Evolutionary conservation across 2,329 filamentous ascomycete species (phyloP).

Genomic region (Tolypocladium cylindrosporum): DNA sequence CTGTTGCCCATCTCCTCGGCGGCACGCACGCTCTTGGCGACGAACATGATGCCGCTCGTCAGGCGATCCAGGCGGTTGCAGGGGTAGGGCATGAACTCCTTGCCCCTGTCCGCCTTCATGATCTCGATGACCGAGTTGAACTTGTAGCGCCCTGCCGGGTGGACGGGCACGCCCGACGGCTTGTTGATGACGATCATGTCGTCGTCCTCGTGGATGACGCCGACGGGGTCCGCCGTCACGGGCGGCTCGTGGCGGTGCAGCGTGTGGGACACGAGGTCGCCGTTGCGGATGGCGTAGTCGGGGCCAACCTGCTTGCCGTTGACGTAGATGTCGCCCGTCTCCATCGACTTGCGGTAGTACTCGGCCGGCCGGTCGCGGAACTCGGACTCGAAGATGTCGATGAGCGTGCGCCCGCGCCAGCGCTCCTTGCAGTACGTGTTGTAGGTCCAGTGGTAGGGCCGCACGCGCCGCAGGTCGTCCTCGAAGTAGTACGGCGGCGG

Average conservation of each 20-base stretch:
- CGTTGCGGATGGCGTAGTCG: constrained; percentile 70
- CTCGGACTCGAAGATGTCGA: constrained; percentile 85
- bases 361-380: constrained; percentile 79
- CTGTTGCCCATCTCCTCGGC: constrained; percentile 69
- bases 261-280: constrained; percentile 85
- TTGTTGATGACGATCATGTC: constrained; percentile 96
- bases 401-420: constrained; percentile 72
- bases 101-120: constrained; percentile 64
- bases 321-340: constrained; percentile 66
- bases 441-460: constrained; percentile 87
- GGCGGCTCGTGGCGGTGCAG: constrained; percentile 94
- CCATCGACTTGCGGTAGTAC: constrained; percentile 83
- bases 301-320: constrained; percentile 64
- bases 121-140: constrained; percentile 94
- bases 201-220: constrained; percentile 81
- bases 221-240: constrained; percentile 70
- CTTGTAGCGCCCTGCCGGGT: constrained; percentile 90
- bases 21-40: constrained; percentile 74
- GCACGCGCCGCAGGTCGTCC: constrained; percentile 70
- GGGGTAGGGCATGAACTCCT: constrained; percentile 48
- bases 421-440: constrained; percentile 91
- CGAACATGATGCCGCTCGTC: constrained; percentile 96
- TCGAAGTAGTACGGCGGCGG: constrained; percentile 72
- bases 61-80: constrained; percentile 92
- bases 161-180: constrained; percentile 87